Evolutionary conservation across 2,329 filamentous ascomycete genomes (phyloP).

Genomic region (Xylaria polymorpha): DNA sequence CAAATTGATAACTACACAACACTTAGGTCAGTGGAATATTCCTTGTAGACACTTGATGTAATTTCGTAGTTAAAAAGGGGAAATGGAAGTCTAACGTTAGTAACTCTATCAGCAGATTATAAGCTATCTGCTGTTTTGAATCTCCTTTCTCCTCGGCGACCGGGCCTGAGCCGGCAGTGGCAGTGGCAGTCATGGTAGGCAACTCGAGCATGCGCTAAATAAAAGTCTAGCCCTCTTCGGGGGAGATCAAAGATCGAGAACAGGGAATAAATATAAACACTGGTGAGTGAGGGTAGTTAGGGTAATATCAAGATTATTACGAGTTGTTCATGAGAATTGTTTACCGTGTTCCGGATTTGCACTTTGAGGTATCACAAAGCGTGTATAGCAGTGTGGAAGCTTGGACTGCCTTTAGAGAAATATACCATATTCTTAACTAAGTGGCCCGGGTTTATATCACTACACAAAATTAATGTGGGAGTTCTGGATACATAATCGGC

Average conservation of each 20-base stretch:
- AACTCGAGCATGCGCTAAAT: conserved; percentile 3
- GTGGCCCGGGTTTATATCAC: background rate
- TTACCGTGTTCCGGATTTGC: background rate
- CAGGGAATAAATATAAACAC: background rate
- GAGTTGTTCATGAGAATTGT: background rate
- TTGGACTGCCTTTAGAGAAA: conserved; percentile 6
- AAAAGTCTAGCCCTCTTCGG: background rate
- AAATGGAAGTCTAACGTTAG: conserved; percentile 29
- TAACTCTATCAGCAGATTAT: conserved; percentile 37
- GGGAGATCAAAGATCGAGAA: background rate
- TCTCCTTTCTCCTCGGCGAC: conserved; percentile 15
- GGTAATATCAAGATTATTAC: background rate
- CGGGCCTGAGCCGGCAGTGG: background rate
- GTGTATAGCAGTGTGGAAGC: background rate
- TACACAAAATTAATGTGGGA: conserved; percentile 13
- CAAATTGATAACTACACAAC: conserved; percentile 33
- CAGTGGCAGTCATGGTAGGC: conserved; percentile 27
- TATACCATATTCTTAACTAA: background rate
- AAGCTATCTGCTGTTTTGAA: conserved; percentile 33
- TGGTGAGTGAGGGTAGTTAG: background rate
- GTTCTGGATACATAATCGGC: conserved; percentile 10
- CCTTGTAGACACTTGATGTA: background rate
- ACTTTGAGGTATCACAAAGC: conserved; percentile 12
- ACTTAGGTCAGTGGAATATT: background rate
- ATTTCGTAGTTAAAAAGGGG: background rate